Evolutionary conservation across 192 early-diverging fungal genomes (phyloP), one percentile per base, ranked within the genome.

Genomic region (Gaertneriomyces sp.): DNA sequence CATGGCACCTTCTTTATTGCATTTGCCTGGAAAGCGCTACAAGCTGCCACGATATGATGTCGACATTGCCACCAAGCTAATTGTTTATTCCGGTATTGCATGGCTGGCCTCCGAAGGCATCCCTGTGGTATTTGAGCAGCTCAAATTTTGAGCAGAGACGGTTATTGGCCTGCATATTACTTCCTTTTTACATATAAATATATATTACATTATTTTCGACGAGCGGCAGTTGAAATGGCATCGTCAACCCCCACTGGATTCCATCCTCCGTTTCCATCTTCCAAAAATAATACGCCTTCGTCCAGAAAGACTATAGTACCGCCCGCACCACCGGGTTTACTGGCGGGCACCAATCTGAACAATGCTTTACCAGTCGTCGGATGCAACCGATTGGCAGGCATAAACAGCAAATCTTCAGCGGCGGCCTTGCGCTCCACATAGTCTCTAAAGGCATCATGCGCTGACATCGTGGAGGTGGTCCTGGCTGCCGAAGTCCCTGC

Each of bases 231-330:
- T 25, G 53, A 57, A 68, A 84, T 69, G 12, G 82, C 73, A 52
- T 80, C 83, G 38, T 88, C 87, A 50, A 86, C 67, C 12, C 72
- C 73, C 7, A 74, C 73, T 6, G 87, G 81, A 51, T 71, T 70
- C 87, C 87, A 88, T 3, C 63, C 50, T 2, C 73, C 79, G 7
- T 68, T 72, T 7, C 73, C 72, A 60, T 83, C 77, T 58, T 73
- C 69, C 12, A 84, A 79, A 68, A 79, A 90, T 58, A 88, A 60
- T 5, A 90, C 81, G 40, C 82, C 85, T 7, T 87, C 83, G 53
- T 87, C 83, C 50, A 90, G 74, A 58, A 85, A 87, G 33, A 79
- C 70, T 14, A 84, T 51, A 7, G 86, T 66, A 0, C 85, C 83
- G 7, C 82, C 80, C 4, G 50, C 51, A 19, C 79, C 77, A 11